phyloP scores from a whole-genome alignment of 202 grass and related monocot species.

The Digitaria exilis region DNA sequence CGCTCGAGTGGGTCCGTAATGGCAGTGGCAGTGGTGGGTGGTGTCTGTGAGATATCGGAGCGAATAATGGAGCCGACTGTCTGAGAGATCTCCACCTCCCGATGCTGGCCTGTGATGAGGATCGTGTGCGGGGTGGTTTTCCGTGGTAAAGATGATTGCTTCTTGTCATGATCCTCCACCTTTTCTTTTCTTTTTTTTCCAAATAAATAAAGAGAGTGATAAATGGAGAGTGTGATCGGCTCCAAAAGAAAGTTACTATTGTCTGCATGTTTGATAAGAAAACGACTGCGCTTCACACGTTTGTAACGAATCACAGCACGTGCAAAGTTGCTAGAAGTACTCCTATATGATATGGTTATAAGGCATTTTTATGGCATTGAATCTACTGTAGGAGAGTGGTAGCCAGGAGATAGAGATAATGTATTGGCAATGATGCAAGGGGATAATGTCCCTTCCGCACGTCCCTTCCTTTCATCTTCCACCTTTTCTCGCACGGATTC shows the following conservation, averaged over 20 bases:
- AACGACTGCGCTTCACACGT: not conserved
- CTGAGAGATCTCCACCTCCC: constrained; percentile 49
- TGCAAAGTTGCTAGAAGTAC: not conserved
- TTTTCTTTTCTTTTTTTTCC: not conserved
- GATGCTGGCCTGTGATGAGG: constrained; percentile 38
- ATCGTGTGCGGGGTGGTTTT: not conserved
- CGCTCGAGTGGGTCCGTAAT: fast-evolving
- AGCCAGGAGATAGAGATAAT: not conserved
- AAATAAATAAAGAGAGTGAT: too few relatives aligned
- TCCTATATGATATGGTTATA: not conserved
- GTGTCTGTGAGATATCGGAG: not conserved
- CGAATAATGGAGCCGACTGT: constrained; percentile 15
- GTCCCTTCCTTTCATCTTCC: too few relatives aligned
- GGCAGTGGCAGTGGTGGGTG: not conserved
- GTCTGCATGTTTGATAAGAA: not conserved
- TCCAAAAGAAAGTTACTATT: not conserved
- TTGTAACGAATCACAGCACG: not conserved
- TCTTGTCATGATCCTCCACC: not conserved
- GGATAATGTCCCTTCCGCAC: too few relatives aligned
- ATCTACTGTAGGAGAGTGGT: not conserved
- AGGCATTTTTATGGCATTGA: not conserved
- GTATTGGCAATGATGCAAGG: too few relatives aligned
- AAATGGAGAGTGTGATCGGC: not conserved
- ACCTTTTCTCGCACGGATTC: too few relatives aligned
- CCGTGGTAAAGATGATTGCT: not conserved